Percentiles rank a stretch among this genome's conserved stretches.
Evolutionary conservation across 2,329 filamentous ascomycete genomes (phyloP).

Genomic region (Gremmenia infestans): DNA sequence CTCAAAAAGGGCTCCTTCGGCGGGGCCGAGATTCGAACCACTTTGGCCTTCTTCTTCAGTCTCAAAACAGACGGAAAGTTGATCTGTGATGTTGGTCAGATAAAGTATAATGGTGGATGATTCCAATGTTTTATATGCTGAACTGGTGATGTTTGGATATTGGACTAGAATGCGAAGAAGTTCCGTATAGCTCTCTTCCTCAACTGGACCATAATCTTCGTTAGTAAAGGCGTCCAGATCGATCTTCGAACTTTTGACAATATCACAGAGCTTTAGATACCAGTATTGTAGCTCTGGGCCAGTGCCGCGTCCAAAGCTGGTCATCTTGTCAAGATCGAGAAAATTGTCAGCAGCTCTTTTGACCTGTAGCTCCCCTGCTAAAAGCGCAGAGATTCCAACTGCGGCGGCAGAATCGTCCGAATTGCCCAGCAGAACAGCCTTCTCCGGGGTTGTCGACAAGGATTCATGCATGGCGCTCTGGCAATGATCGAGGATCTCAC

Average conservation of each 20-base stretch:
- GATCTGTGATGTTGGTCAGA: constrained; percentile 6
- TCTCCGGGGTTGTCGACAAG: constrained; percentile 3
- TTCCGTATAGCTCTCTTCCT: constrained; percentile 3
- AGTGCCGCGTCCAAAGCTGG: constrained; percentile 61
- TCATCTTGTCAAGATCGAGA: constrained; percentile 62
- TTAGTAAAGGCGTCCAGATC: background rate
- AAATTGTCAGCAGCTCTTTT: constrained; percentile 62
- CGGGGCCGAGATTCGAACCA: background rate
- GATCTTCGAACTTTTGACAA: background rate
- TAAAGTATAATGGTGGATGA: constrained; percentile 6
- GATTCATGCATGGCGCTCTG: constrained; percentile 5
- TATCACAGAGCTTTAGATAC: constrained; percentile 52
- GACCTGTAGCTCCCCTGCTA: constrained; percentile 62
- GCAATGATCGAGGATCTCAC: constrained; percentile 9
- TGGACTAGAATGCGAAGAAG: constrained; percentile 10
- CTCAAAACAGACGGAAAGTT: constrained; percentile 5
- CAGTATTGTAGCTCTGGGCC: constrained; percentile 63
- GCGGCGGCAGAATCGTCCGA: background rate
- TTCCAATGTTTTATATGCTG: constrained; percentile 8
- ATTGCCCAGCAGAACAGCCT: constrained; percentile 1
- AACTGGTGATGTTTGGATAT: constrained; percentile 8
- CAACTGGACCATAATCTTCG: constrained; percentile 2
- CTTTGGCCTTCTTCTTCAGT: background rate
- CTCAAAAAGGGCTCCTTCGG: constrained; percentile 6
- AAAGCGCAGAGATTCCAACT: constrained; percentile 25